phyloP scores from a whole-genome alignment of 2,329 filamentous ascomycete species.

The Fusarium hainanense region DNA sequence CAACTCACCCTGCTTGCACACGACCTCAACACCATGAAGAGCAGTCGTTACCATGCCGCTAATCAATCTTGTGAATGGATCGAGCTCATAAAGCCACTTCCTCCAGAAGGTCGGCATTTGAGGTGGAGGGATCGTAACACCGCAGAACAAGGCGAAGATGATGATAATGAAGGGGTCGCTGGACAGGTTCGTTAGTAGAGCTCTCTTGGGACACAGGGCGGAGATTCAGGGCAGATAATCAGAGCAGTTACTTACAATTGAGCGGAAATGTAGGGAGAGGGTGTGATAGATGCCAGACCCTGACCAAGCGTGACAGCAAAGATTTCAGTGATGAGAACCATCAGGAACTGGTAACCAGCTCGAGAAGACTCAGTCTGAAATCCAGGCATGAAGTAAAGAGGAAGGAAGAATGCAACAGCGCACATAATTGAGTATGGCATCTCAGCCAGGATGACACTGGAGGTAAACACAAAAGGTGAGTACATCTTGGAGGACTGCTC shows the following conservation, averaged over 20 bases:
- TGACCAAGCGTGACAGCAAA: slow-evolving; percentile 87
- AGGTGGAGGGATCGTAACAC: slow-evolving; percentile 82
- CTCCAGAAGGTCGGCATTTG: slow-evolving; percentile 81
- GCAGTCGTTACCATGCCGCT: slow-evolving; percentile 73
- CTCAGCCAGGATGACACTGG: slow-evolving; percentile 83
- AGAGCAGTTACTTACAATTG: slow-evolving; percentile 59
- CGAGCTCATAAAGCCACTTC: slow-evolving; percentile 76
- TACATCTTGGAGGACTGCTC: slow-evolving; percentile 90
- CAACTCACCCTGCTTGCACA: slow-evolving; percentile 65
- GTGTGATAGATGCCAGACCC: slow-evolving; percentile 79
- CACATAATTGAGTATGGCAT: slow-evolving; percentile 86
- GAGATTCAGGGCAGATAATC: not conserved
- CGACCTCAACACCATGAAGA: slow-evolving; percentile 63
- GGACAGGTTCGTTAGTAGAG: not conserved
- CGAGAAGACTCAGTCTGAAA: slow-evolving; percentile 71
- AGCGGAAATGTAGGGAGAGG: slow-evolving; percentile 80
- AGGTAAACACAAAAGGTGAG: slow-evolving; percentile 79
- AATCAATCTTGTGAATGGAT: slow-evolving; percentile 73
- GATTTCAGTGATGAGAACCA: slow-evolving; percentile 83
- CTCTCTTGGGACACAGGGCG: not conserved
- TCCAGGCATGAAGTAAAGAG: slow-evolving; percentile 85
- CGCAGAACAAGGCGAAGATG: slow-evolving; percentile 86
- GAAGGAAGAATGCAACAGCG: slow-evolving; percentile 82
- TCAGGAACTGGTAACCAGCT: slow-evolving; percentile 88
- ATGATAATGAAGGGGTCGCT: slow-evolving; percentile 83